A percentile compares a stretch with the other conserved stretches of the same genome.
Evolutionary conservation across 2,329 filamentous ascomycete species (phyloP).

Genomic region (Fusarium oxysporum): DNA sequence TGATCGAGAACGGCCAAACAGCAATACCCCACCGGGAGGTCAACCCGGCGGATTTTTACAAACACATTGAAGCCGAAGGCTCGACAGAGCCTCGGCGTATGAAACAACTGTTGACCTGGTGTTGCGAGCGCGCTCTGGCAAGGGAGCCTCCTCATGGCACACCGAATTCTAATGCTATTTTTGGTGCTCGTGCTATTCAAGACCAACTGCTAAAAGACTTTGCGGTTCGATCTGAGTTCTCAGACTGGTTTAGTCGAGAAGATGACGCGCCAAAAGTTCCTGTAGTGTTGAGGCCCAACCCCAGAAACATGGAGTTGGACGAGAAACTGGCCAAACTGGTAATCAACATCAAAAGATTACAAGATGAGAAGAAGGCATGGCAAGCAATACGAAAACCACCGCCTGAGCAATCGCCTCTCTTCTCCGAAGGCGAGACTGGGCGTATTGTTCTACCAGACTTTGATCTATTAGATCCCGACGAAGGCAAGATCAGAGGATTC

Average conservation of each 20-base stretch:
- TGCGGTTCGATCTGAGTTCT: conserved; percentile 81
- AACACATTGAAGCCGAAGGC: conserved; percentile 89
- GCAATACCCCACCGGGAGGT: conserved; percentile 91
- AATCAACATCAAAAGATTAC: conserved; percentile 82
- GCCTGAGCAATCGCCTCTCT: conserved; percentile 64
- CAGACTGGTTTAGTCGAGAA: conserved; percentile 88
- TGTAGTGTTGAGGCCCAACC: conserved; percentile 86
- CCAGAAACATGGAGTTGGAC: conserved; percentile 85
- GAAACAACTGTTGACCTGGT: conserved; percentile 97
- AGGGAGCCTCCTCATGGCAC: conserved; percentile 79
- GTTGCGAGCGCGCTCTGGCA: conserved; percentile 84
- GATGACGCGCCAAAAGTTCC: conserved; percentile 64
- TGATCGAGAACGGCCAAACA: conserved; percentile 88
- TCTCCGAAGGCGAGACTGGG: conserved; percentile 51
- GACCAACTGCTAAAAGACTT: conserved; percentile 93
- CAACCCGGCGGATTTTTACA: conserved; percentile 86
- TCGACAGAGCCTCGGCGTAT: conserved; percentile 89
- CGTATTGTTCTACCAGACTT: conserved; percentile 60
- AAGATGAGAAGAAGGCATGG: conserved; percentile 85
- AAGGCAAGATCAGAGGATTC: conserved; percentile 72
- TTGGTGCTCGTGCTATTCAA: conserved; percentile 89
- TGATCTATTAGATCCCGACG: conserved; percentile 74
- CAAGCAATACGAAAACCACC: conserved; percentile 78
- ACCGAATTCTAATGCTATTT: conserved; percentile 74
- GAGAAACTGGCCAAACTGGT: conserved; percentile 85